These are phyloP conservation scores for Macrolepiota fuliginosa DNA, from an alignment of 768 basidiomycete species.

Conservation along the genomic window DNA sequence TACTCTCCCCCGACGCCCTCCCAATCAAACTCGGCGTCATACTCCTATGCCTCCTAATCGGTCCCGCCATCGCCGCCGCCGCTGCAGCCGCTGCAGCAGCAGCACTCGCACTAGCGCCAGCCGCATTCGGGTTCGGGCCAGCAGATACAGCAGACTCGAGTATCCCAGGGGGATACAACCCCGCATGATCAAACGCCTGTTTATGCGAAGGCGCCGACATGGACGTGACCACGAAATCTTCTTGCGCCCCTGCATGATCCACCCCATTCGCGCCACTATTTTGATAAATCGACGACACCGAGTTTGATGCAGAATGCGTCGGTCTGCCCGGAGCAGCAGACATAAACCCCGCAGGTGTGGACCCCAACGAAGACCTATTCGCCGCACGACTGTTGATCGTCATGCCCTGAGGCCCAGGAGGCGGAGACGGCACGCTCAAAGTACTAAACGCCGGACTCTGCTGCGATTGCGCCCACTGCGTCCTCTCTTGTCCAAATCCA, in stretches of 20 bases:
- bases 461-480: slow-evolving; percentile 29
- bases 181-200: slow-evolving; percentile 57
- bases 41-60: slow-evolving; percentile 68
- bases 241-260: slow-evolving; percentile 8
- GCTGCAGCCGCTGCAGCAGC: background rate
- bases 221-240: slow-evolving; percentile 41
- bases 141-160: slow-evolving; percentile 21
- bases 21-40: slow-evolving; percentile 69
- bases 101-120: slow-evolving; percentile 24
- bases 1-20: slow-evolving; percentile 35
- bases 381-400: slow-evolving; percentile 16
- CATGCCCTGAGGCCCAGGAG: slow-evolving; percentile 17
- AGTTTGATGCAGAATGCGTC: slow-evolving; percentile 25
- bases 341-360: slow-evolving; percentile 25
- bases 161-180: slow-evolving; percentile 47
- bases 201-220: slow-evolving; percentile 72
- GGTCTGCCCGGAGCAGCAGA: slow-evolving; percentile 12
- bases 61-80: slow-evolving; percentile 47
- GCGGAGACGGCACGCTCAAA: no score
- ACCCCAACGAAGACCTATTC: slow-evolving; percentile 24
- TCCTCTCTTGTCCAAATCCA: slow-evolving; percentile 25
- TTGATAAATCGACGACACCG: slow-evolving; percentile 24
- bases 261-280: slow-evolving; percentile 8
- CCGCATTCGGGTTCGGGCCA: slow-evolving; percentile 6
- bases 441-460: slow-evolving; percentile 41